Base-by-base conservation (phyloP, 352 stramenopile genomes). In the Globisporangium alternatum region DNA sequence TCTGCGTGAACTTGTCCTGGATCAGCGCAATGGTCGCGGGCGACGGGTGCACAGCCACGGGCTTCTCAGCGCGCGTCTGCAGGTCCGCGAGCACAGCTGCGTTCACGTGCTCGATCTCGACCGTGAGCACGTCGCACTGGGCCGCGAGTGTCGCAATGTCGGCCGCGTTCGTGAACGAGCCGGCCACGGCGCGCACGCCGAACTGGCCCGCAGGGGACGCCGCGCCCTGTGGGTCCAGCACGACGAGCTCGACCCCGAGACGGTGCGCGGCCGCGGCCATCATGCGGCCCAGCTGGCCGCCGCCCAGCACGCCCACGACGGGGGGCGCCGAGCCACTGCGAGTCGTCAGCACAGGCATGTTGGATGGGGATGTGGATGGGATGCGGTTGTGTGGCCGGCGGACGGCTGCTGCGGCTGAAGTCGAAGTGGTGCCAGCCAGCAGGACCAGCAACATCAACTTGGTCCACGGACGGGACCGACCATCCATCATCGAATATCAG, bases 91-190 rank as follows among this genome's bases (percentile, higher is more conserved):
- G 77, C 13, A 87, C 94, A 6, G 90, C 71, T 6, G 96, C 93
- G 68, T 98, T 98, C 19, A 99, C 95, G 75, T 99, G 97, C 75
- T 99, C 97, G 75, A 99, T 99, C 82, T 99, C 97, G 35, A 98
- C 88, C 13, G 97, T 99, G 19, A 98, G 76, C 19, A 99, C 84
- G 78, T 99, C 93, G 72, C 87, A 98, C 58, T 91, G 66, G 37
- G 67, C 61, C 5, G 86, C 83, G 41, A 98, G 78, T 61, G 80
- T 80, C 49, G 80, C 79, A 57, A 96, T 89, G 65, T 84, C 75
- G 19, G 72, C 62, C 41, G 83, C 79, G 61, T 83, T 80, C 30
- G 76, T 93, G 73, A 95, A 96, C 67, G 74, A 87, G 49, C 89
- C 89, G 33, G 75, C 66, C 19, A 99, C 74, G 60, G 93, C 79